Percentiles rank a stretch among this genome's conserved stretches.
Evolutionary conservation across 169 alveolate genomes (phyloP).

Genomic region (Miamiensis avidus): DNA sequence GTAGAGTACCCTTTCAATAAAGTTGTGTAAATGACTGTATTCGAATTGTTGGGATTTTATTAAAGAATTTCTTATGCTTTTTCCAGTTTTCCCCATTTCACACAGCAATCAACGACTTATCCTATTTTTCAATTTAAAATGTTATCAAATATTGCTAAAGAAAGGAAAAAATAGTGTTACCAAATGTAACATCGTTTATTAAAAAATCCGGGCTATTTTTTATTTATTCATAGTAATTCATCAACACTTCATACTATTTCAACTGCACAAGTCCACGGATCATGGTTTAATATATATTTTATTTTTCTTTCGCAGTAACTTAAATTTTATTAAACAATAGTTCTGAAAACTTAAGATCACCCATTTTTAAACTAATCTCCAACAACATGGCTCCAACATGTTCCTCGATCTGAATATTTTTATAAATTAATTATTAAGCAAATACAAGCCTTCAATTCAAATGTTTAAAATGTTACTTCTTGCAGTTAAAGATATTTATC

Average conservation of each 20-base stretch:
- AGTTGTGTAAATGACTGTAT: conserved; percentile 59
- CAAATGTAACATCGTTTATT: background rate
- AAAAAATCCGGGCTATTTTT: background rate
- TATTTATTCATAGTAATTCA: background rate
- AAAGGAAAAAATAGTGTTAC: background rate
- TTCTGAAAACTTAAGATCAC: background rate
- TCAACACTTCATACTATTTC: background rate
- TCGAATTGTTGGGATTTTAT: conserved; percentile 40
- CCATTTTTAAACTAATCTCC: background rate
- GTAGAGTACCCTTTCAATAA: conserved; percentile 58
- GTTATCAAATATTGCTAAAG: background rate
- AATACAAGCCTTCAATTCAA: background rate
- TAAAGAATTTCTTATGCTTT: conserved; percentile 50
- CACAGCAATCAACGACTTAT: conserved; percentile 54
- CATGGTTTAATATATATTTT: background rate
- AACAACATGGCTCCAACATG: background rate
- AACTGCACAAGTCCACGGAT: background rate
- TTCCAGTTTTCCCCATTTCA: conserved; percentile 42
- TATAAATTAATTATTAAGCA: background rate
- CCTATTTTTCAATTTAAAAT: conserved; percentile 44
- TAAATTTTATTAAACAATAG: too few species aligned
- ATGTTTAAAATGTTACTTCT: background rate
- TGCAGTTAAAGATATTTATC: too few species aligned
- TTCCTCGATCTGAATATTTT: background rate
- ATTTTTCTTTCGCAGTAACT: background rate